Conservation (phyloP, 202 grass and related monocot species). For the Setaria viridis region DNA sequence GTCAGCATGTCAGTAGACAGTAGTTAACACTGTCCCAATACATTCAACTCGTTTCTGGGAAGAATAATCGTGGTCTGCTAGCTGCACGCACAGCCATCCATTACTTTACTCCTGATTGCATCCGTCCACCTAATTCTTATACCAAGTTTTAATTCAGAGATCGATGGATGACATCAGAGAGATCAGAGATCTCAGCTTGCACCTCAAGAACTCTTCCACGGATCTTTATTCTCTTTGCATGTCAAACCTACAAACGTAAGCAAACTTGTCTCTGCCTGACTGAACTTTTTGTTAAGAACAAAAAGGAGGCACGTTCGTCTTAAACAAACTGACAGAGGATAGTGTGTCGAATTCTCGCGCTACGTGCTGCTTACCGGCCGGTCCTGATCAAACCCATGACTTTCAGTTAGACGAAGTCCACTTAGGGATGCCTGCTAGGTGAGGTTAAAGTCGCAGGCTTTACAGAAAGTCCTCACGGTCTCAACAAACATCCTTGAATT, state of each 20-base stretch:
- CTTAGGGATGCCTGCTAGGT: slow-evolving; percentile 1
- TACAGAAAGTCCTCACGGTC: slow-evolving; percentile 39
- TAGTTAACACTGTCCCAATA: slow-evolving; percentile 3
- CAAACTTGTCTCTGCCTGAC: neutral
- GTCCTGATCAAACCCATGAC: slow-evolving; percentile 34
- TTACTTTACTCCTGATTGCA: slow-evolving; percentile 35
- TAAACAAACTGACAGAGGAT: neutral
- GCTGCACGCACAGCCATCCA: neutral
- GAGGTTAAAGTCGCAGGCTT: neutral
- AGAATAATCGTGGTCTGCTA: slow-evolving; percentile 1
- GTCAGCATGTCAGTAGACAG: slow-evolving; percentile 27
- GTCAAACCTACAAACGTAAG: slow-evolving; percentile 10
- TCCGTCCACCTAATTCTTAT: slow-evolving; percentile 7
- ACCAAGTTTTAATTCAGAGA: neutral
- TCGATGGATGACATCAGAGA: neutral
- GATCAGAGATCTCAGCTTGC: neutral
- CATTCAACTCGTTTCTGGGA: neutral
- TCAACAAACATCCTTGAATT: slow-evolving; percentile 7
- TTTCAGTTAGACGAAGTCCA: slow-evolving; percentile 39
- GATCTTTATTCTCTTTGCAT: neutral
- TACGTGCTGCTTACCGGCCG: neutral
- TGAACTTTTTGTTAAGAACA: neutral
- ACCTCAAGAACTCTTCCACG: slow-evolving; percentile 27
- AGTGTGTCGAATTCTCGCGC: slow-evolving; percentile 5
- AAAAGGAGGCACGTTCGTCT: neutral